Percentiles rank a stretch among this genome's conserved stretches.
phyloP scores from a whole-genome alignment of 2,329 filamentous ascomycete species.

The Colletotrichum paranaense region DNA sequence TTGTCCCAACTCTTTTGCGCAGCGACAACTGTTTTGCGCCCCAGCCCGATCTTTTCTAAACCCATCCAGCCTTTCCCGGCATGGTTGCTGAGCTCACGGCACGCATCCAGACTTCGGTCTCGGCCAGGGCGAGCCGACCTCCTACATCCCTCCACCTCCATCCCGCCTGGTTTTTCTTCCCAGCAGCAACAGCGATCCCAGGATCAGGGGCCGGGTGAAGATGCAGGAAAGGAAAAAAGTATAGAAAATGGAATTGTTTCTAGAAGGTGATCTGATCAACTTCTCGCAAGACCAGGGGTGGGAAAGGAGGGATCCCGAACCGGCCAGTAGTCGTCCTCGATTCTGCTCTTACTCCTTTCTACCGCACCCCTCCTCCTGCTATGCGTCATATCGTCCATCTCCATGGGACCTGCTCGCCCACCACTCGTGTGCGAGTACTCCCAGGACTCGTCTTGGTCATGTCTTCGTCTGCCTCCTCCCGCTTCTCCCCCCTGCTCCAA shows the following conservation, averaged over 20 bases:
- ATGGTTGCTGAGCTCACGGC: neutral
- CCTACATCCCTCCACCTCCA: neutral
- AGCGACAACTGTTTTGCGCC: neutral
- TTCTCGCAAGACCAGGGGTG: conserved; percentile 2
- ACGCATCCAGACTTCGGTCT: neutral
- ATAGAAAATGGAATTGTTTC: conserved; percentile 20
- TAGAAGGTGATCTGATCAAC: conserved; percentile 27
- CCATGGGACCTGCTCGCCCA: conserved; percentile 5
- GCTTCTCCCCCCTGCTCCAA: conserved; percentile 18
- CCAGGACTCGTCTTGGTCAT: neutral
- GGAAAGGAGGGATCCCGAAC: neutral
- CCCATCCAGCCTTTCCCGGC: neutral
- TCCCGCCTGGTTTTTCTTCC: neutral
- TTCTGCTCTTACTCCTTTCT: neutral
- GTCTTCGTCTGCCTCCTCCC: neutral
- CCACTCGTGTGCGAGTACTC: conserved; percentile 12
- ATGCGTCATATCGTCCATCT: neutral
- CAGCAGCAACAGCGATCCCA: neutral
- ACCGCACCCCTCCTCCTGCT: conserved; percentile 10
- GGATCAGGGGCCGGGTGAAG: conserved; percentile 3
- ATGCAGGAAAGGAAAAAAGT: neutral
- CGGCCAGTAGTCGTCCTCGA: conserved; percentile 3
- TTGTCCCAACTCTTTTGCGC: conserved; percentile 17
- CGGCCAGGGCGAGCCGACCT: neutral
- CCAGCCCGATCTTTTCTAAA: neutral